Base-by-base conservation (phyloP, 805 yeast genomes). In the Candida manassasensis region DNA sequence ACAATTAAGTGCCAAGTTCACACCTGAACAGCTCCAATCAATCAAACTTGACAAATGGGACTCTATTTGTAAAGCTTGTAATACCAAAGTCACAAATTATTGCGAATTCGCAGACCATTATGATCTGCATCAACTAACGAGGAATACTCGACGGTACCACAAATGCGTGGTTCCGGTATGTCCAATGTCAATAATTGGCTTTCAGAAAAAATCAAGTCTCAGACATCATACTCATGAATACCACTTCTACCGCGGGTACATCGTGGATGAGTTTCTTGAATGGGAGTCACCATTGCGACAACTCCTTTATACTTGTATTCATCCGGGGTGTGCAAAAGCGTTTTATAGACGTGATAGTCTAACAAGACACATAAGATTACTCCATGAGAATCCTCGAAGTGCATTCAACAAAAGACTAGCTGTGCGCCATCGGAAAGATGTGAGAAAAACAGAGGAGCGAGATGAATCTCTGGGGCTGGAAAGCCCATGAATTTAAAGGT, bases 271-370 rank as follows among this genome's bases (percentile, higher is more conserved):
- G 6, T 29, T 11, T 14, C 16, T 17, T 11, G 15, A 17, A 9
- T 29, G 32, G 32, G 32, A 29, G 19, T 12, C 14, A 16, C 6
- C 4, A 9, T 36, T 40, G 32, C 37, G 22, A 13, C 27, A 34
- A 6, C 30, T 44, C 37, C 35, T 42, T 11, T 44, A 42, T 27
- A 35, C 35, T 13, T 44, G 48, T 22, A 34, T 36, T 22, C 34
- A 41, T 16, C 47, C 41, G 16, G 46, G 51, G 12, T 77, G 82
- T 44, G 66, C 61, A 10, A 72, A 69, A 41, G 45, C 43, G 8
- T 75, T 76, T 46, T 66, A 67, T 40, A 55, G 82, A 32, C 67
- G 63, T 36, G 82, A 77, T 47, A 71, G 80, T 1, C 59, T 67
- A 35, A 64, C 58, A 31, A 59, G 82, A 41, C 83, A 77, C 45